Percentiles rank a stretch among this genome's conserved stretches.
These are phyloP conservation scores for Raddia distichophylla DNA, from an alignment of 176 grass and related monocot genomes.

Conservation along the genomic window DNA sequence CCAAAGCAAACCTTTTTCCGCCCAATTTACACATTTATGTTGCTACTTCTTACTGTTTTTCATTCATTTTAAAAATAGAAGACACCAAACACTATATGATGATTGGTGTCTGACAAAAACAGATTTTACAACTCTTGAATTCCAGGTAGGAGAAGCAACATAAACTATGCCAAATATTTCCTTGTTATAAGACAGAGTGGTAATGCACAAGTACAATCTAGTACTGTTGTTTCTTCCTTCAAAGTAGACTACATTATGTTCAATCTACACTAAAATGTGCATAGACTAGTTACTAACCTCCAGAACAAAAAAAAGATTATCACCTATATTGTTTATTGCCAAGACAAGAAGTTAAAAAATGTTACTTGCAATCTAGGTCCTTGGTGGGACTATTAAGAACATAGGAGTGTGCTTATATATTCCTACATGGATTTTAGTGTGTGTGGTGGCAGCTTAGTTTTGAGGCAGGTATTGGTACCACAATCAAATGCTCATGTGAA, in stretches of 20 bases:
- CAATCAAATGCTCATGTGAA: neutral
- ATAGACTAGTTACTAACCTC: neutral
- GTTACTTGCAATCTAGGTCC: constrained; percentile 1
- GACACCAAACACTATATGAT: neutral
- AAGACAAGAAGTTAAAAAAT: neutral
- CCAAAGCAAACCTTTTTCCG: neutral
- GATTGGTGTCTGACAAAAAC: neutral
- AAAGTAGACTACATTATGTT: neutral
- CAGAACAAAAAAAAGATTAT: constrained; percentile 16
- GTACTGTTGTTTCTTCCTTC: constrained; percentile 3
- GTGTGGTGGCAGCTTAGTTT: constrained; percentile 20
- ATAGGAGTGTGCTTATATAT: neutral
- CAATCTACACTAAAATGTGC: neutral
- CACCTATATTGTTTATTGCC: neutral
- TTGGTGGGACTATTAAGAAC: neutral
- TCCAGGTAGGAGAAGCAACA: neutral
- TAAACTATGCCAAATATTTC: neutral
- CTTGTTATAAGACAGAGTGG: neutral
- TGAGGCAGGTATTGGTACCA: constrained; percentile 14
- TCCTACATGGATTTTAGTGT: neutral
- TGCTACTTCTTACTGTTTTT: neutral
- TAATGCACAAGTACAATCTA: constrained; percentile 7
- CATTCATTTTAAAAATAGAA: neutral
- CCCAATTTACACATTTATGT: neutral
- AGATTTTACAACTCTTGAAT: neutral